Conservation (phyloP, 129 eudicot genomes). For the Escallonia rubra region DNA sequence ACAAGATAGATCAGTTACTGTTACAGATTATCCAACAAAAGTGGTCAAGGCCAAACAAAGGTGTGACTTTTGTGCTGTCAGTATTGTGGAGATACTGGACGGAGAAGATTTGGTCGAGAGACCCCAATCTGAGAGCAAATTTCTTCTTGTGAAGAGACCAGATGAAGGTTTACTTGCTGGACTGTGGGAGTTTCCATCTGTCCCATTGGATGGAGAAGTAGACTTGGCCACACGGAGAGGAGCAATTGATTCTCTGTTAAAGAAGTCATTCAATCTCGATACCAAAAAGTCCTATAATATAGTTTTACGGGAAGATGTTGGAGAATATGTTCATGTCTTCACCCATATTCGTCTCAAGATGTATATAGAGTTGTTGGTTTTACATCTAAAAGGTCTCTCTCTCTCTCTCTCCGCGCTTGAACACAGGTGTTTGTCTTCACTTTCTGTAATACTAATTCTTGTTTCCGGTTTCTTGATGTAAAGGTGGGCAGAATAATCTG, state of each 20-base stretch:
- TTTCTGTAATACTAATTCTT: background rate
- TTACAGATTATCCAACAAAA: slow-evolving; percentile 81
- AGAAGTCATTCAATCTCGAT: slow-evolving; percentile 56
- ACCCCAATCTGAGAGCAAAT: slow-evolving; percentile 31
- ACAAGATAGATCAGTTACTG: slow-evolving; percentile 33
- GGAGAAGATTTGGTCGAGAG: slow-evolving; percentile 15
- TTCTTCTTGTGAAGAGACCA: slow-evolving; percentile 85
- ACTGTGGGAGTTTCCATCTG: slow-evolving; percentile 97
- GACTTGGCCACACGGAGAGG: slow-evolving; percentile 52
- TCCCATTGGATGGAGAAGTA: slow-evolving; percentile 48
- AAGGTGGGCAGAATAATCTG: slow-evolving; percentile 31
- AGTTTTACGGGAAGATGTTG: slow-evolving; percentile 71
- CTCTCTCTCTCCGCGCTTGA: background rate
- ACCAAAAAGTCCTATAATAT: slow-evolving; percentile 29
- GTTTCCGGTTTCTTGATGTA: background rate
- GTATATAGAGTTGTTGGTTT: slow-evolving; percentile 65
- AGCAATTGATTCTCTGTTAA: slow-evolving; percentile 56
- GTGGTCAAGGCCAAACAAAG: slow-evolving; percentile 86
- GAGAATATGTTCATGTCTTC: slow-evolving; percentile 78
- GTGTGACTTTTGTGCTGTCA: slow-evolving; percentile 71
- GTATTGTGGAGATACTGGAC: slow-evolving; percentile 74
- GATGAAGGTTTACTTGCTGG: slow-evolving; percentile 95
- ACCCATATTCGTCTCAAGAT: slow-evolving; percentile 91
- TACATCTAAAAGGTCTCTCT: slow-evolving; percentile 56
- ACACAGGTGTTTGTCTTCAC: background rate